Base-by-base conservation (phyloP, 768 basidiomycete species). In the Sutorius australiensis region DNA sequence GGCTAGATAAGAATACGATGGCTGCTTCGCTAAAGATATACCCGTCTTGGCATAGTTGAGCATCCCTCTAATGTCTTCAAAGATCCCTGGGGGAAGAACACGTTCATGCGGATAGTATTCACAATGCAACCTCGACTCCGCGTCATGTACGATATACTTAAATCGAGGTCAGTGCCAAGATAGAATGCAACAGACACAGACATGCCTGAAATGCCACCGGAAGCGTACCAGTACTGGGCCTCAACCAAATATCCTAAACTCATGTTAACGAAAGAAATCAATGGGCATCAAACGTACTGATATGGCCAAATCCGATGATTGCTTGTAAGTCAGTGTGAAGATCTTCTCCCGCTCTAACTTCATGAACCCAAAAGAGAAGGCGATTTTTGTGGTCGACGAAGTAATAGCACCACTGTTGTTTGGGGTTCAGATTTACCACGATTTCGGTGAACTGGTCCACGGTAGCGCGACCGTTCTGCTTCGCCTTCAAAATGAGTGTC, bases 291-390 rank as follows among this genome's bases (percentile, higher is more conserved):
- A 10, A 48, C 60, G 2, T 51, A 62, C 60, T 53, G 38, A 59
- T 57, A n/a, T 59, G 59, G 7, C 12, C 36, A 16, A 24, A 40
- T 27, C 38, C 42, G 19, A 8, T 34, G 24, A 50, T 12, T n/a
- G 30, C 60, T 37, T 43, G 60, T 48, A 60, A 16, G 28, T 49
- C 28, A 11, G 19, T 41, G 12, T 9, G 17, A 0, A 60, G 43
- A 1, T 8, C 13, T 5, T 33, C 10, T 16, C 13, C 12, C 6
- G 14, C 5, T 10, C 24, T 19, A 0, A 61, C 39, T 4, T 11
- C 9, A 14, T 52, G 44, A 30, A 60, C 28, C 59, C 59, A 60
- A 30, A 61, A 61, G 10, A 61, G 48, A 44, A 60, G 54, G 27
- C 34, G 59, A 12, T 51, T 2, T 5, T 13, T 50, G 37, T 60